These are phyloP conservation scores for Lentinus polychrous DNA, from an alignment of 1,284 basidiomycete species.

Conservation along the genomic window DNA sequence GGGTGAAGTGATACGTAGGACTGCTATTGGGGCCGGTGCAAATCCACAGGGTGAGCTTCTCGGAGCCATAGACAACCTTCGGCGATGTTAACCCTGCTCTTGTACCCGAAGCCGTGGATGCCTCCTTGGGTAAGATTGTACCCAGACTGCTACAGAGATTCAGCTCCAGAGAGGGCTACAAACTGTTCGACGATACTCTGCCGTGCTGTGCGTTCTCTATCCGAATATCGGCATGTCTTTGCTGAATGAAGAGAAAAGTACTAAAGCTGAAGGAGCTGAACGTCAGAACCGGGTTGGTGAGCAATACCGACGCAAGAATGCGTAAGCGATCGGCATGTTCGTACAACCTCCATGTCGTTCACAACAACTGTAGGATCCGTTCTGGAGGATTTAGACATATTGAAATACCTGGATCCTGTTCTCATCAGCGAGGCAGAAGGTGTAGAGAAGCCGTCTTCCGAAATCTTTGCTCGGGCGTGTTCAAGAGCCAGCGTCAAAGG, in stretches of 20 bases:
- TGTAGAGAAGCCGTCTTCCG: conserved; percentile 56
- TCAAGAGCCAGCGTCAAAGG: conserved; percentile 23
- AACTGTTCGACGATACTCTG: conserved; percentile 55
- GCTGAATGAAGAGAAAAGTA: conserved; percentile 31
- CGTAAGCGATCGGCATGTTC: conserved; percentile 34
- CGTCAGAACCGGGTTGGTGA: conserved; percentile 53
- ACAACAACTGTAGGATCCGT: conserved; percentile 30
- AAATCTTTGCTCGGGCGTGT: conserved; percentile 48
- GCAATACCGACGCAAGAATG: conserved; percentile 66
- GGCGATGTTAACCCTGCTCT: not conserved
- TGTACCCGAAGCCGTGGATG: conserved; percentile 41
- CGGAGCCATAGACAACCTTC: not conserved
- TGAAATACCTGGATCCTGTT: conserved; percentile 41
- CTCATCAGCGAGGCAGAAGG: conserved; percentile 60
- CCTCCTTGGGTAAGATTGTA: conserved; percentile 45
- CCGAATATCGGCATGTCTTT: not conserved
- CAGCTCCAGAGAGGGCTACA: conserved; percentile 64
- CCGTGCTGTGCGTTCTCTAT: conserved; percentile 43
- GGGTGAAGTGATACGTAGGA: conserved; percentile 63
- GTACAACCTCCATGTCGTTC: conserved; percentile 1
- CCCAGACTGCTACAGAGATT: conserved; percentile 54
- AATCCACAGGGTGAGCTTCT: conserved; percentile 41
- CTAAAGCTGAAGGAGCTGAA: conserved; percentile 35
- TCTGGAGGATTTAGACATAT: conserved; percentile 51
- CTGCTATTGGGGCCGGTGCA: conserved; percentile 67